Percentiles rank a stretch among this genome's conserved stretches.
Conservation (phyloP, 2,329 filamentous ascomycete genomes). For the Cordyceps javanica region DNA sequence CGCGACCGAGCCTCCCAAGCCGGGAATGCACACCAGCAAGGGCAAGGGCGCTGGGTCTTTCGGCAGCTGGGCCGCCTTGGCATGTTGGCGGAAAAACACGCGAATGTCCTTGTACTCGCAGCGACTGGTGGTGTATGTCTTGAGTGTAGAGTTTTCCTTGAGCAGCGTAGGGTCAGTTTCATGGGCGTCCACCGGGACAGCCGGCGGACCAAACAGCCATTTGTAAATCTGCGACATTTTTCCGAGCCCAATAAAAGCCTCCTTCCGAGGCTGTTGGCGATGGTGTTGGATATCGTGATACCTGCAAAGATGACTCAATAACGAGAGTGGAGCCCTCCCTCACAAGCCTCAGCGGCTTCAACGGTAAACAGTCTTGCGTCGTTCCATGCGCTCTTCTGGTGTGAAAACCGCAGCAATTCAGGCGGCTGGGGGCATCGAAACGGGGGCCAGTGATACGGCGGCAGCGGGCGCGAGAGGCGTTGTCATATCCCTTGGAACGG, state of each 20-base stretch:
- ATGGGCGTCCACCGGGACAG: conserved; percentile 23
- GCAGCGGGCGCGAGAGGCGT: not conserved
- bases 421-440: conserved; percentile 2
- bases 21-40: conserved; percentile 85
- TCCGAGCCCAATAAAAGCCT: not conserved
- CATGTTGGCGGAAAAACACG: conserved; percentile 77
- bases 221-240: conserved; percentile 8
- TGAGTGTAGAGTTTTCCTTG: conserved; percentile 65
- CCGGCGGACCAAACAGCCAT: conserved; percentile 16
- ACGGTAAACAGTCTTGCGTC: not conserved
- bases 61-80: conserved; percentile 76
- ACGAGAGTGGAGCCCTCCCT: not conserved
- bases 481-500: not conserved
- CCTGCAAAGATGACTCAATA: conserved; percentile 9
- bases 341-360: not conserved
- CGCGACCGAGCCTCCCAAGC: conserved; percentile 82
- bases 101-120: conserved; percentile 71
- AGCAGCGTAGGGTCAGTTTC: conserved; percentile 72
- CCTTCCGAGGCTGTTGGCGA: not conserved
- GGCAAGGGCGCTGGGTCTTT: conserved; percentile 67
- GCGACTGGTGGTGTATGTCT: conserved; percentile 63
- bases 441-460: not conserved
- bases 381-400: conserved; percentile 3
- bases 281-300: conserved; percentile 2
- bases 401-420: not conserved